Evolutionary conservation across 1,139 yeast species (phyloP).

Genomic region (Protomyces arabidopsidicola): DNA sequence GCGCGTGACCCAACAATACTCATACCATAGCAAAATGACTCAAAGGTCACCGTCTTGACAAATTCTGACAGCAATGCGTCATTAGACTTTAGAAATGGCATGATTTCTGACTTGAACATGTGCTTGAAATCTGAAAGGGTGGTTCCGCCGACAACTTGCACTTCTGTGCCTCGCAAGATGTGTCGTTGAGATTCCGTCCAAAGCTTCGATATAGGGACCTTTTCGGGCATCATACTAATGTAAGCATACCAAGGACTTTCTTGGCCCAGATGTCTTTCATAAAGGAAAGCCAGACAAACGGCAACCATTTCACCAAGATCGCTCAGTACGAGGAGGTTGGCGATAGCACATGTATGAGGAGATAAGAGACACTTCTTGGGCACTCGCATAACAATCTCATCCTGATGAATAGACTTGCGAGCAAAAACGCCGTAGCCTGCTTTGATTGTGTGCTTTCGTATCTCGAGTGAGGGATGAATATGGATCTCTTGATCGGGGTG

Average conservation of each 20-base stretch:
- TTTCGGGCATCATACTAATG: conserved; percentile 51
- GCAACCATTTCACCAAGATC: conserved; percentile 57
- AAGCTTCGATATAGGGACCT: conserved; percentile 53
- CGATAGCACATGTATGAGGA: conserved; percentile 49
- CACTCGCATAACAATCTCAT: conserved; percentile 25
- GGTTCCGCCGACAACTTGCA: conserved; percentile 59
- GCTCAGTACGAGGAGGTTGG: conserved; percentile 57
- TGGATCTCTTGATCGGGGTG: conserved; percentile 1
- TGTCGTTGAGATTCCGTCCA: conserved; percentile 55
- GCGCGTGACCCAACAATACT: conserved; percentile 64
- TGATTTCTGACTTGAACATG: conserved; percentile 48
- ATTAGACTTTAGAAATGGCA: conserved; percentile 37
- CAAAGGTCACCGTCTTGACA: conserved; percentile 31
- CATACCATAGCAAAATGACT: conserved; percentile 39
- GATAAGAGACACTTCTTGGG: conserved; percentile 32
- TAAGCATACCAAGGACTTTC: conserved; percentile 74
- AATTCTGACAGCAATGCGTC: conserved; percentile 32
- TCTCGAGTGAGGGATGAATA: conserved; percentile 2
- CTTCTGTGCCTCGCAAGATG: conserved; percentile 60
- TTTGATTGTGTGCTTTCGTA: not conserved
- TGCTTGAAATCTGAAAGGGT: conserved; percentile 47
- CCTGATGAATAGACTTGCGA: not conserved
- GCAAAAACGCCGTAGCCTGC: conserved; percentile 25
- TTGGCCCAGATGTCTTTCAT: conserved; percentile 55
- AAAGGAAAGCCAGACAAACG: conserved; percentile 62